A percentile compares a stretch with the other conserved stretches of the same genome.
Conservation (phyloP, 768 basidiomycete genomes). For the Podaxis carcinomalis region DNA sequence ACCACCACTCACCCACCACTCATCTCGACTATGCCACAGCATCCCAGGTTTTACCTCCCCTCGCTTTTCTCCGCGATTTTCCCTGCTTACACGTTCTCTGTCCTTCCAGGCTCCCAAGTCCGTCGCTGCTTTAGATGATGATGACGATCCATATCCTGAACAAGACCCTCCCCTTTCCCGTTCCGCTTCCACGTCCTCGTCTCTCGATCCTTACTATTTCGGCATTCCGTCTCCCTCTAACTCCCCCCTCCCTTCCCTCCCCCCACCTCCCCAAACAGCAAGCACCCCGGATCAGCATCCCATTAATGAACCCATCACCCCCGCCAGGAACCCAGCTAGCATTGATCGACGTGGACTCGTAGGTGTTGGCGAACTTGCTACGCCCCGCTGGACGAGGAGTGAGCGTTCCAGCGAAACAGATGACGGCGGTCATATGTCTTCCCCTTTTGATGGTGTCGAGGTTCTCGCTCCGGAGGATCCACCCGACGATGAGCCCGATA, state of each 20-base stretch:
- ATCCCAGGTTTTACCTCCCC: conserved; percentile 29
- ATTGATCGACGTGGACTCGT: conserved; percentile 87
- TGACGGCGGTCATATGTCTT: conserved; percentile 13
- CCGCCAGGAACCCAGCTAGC: conserved; percentile 67
- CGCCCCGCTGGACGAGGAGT: conserved; percentile 84
- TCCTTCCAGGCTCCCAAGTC: neutral
- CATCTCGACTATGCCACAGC: conserved; percentile 20
- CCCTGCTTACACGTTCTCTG: neutral
- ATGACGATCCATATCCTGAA: conserved; percentile 34
- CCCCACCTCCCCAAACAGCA: conserved; percentile 32
- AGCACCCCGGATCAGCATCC: conserved; percentile 62
- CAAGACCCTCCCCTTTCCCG: conserved; percentile 51
- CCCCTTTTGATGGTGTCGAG: conserved; percentile 27
- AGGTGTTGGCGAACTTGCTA: conserved; percentile 93
- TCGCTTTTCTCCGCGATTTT: conserved; percentile 7
- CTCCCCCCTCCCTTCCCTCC: conserved; percentile 55
- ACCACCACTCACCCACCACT: conserved; percentile 19
- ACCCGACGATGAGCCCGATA: conserved; percentile 63
- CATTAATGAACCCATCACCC: conserved; percentile 57
- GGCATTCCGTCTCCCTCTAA: conserved; percentile 65
- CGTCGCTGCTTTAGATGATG: conserved; percentile 24
- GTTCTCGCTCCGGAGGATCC: conserved; percentile 33
- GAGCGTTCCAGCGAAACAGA: conserved; percentile 22
- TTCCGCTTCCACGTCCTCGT: conserved; percentile 72
- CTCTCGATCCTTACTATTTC: conserved; percentile 89